Percentiles rank a stretch among this genome's conserved stretches.
Evolutionary conservation across 352 stramenopile species (phyloP).

Genomic region (Phytophthora multivora): DNA sequence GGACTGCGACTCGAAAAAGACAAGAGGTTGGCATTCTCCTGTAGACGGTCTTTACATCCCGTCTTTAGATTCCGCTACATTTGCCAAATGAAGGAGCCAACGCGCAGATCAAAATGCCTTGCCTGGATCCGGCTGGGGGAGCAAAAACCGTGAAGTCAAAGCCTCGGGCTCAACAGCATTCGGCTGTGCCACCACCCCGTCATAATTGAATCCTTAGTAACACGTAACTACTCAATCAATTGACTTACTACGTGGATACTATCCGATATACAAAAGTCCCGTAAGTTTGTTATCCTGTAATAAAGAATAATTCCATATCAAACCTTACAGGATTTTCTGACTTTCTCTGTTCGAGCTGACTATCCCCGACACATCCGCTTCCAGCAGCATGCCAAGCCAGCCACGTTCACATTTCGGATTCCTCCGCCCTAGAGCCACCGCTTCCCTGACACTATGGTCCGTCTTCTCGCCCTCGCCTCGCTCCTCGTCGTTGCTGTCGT

Average conservation of each 20-base stretch:
- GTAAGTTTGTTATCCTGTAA: background rate
- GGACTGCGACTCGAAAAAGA: background rate
- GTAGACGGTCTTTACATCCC: background rate
- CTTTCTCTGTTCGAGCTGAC: slow-evolving; percentile 23
- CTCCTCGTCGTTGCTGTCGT: slow-evolving; percentile 24
- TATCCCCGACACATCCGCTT: slow-evolving; percentile 18
- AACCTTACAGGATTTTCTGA: background rate
- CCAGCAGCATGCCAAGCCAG: slow-evolving; percentile 12
- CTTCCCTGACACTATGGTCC: slow-evolving; percentile 20
- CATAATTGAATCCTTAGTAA: too few species aligned
- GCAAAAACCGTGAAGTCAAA: slow-evolving; percentile 15
- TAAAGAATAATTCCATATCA: background rate
- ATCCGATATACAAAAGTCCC: background rate
- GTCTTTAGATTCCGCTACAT: too few species aligned
- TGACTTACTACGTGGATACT: background rate
- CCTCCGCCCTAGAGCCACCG: background rate
- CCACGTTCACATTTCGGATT: slow-evolving; percentile 7
- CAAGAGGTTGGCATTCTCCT: background rate
- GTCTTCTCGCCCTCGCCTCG: slow-evolving; percentile 23
- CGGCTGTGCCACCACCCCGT: background rate
- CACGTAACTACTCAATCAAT: too few species aligned
- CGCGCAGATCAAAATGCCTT: slow-evolving; percentile 16
- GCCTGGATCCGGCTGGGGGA: slow-evolving; percentile 12
- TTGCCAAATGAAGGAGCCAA: background rate
- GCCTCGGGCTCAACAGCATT: slow-evolving; percentile 8